phyloP scores from a whole-genome alignment of 2,329 filamentous ascomycete genomes.

The Phialophora tarda region DNA sequence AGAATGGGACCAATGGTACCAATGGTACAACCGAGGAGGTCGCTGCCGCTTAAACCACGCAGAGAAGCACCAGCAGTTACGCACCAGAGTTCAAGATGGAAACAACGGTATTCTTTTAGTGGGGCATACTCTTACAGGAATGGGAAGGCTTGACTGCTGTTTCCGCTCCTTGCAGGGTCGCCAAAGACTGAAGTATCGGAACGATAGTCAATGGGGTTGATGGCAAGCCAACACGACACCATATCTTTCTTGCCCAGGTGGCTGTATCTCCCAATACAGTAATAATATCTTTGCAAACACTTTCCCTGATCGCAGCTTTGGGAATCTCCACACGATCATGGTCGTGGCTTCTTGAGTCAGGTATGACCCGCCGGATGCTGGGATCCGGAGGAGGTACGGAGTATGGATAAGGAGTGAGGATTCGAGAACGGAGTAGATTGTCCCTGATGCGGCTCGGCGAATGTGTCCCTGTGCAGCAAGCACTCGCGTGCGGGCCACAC shows the following conservation, averaged over 20 bases:
- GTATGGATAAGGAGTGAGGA: background rate
- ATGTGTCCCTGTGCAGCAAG: background rate
- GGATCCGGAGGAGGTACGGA: background rate
- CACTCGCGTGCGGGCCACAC: too few relatives aligned
- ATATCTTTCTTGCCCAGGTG: constrained; percentile 34
- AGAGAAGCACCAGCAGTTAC: constrained; percentile 10
- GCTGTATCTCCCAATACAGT: constrained; percentile 38
- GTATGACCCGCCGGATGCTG: background rate
- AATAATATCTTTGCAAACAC: constrained; percentile 26
- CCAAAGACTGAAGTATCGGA: constrained; percentile 34
- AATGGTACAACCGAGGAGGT: constrained; percentile 37
- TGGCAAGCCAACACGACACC: constrained; percentile 30
- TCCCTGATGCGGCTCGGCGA: background rate
- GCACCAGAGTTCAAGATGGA: constrained; percentile 21
- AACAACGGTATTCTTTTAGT: constrained; percentile 35
- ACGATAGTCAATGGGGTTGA: constrained; percentile 35
- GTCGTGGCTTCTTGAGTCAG: background rate
- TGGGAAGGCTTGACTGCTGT: constrained; percentile 38
- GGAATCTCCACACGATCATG: background rate
- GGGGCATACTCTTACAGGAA: constrained; percentile 32
- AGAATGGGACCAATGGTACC: constrained; percentile 38
- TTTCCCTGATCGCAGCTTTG: background rate
- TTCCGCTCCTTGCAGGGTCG: constrained; percentile 31
- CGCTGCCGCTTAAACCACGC: constrained; percentile 33
- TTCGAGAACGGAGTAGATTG: background rate